A percentile compares a stretch with the other conserved stretches of the same genome.
phyloP scores from a whole-genome alignment of 768 basidiomycete species.

The Kwoniella shandongensis region DNA sequence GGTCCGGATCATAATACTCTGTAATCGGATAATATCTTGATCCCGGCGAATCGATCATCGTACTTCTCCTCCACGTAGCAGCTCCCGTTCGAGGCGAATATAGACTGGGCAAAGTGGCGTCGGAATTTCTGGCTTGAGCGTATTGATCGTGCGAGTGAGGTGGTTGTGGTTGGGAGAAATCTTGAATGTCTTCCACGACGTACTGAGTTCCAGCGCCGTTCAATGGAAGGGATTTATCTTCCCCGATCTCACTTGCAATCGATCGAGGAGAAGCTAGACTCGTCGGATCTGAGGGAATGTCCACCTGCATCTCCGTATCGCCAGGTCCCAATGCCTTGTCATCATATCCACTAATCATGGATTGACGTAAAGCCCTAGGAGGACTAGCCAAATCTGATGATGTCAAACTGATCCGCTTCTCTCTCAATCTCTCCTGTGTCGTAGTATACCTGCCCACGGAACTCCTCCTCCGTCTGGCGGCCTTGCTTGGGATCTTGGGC shows the following conservation, averaged over 20 bases:
- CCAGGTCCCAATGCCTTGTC: too few relatives aligned
- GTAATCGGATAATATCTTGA: slow-evolving; percentile 5
- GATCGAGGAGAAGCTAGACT: too few relatives aligned
- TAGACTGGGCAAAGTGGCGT: slow-evolving; percentile 21
- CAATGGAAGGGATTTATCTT: background rate
- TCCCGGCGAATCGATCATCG: slow-evolving; percentile 3
- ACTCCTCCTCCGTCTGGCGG: background rate
- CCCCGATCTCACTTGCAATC: background rate
- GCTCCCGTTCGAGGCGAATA: slow-evolving; percentile 32
- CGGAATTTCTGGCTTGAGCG: background rate
- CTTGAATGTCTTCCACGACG: too few relatives aligned
- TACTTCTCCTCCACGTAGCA: background rate
- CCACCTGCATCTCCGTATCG: too few relatives aligned
- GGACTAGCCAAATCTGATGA: background rate
- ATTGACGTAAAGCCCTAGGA: too few relatives aligned
- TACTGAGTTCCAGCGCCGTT: too few relatives aligned
- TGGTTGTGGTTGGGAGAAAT: slow-evolving; percentile 9
- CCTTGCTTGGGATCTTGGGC: slow-evolving; percentile 13
- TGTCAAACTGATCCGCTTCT: slow-evolving; percentile 1
- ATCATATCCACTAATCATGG: too few relatives aligned
- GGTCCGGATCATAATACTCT: slow-evolving; percentile 5
- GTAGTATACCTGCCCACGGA: slow-evolving; percentile 17
- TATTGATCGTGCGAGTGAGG: too few relatives aligned
- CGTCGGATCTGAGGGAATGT: too few relatives aligned
- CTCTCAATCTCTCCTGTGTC: slow-evolving; percentile 13